These are phyloP conservation scores for Aphanoascus verrucosus DNA, from an alignment of 2,329 filamentous ascomycete genomes.

Conservation along the genomic window DNA sequence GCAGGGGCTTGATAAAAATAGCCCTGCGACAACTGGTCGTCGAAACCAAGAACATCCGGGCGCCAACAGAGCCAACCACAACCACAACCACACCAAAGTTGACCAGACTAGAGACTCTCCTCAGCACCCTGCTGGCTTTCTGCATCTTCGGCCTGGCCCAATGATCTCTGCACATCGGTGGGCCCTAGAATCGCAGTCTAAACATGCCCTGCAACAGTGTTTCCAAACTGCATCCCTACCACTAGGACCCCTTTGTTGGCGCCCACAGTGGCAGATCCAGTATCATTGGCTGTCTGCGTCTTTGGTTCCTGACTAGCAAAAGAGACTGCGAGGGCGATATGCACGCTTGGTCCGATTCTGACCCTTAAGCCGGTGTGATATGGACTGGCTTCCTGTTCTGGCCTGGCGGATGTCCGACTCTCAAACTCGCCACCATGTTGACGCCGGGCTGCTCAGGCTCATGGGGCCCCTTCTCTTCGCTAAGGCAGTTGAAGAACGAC, in stretches of 20 bases:
- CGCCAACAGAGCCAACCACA: neutral
- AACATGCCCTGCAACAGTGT: neutral
- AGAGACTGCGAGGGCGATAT: neutral
- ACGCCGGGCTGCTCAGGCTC: neutral
- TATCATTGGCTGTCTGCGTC: conserved; percentile 1
- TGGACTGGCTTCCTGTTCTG: neutral
- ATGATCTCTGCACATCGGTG: neutral
- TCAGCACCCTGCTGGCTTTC: neutral
- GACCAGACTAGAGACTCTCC: no score
- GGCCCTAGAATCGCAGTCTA: neutral
- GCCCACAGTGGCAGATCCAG: neutral
- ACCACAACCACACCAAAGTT: neutral
- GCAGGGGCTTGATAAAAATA: conserved; percentile 8
- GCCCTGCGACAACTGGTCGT: neutral
- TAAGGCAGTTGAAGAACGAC: neutral
- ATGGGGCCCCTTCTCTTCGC: neutral
- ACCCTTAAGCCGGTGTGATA: conserved; percentile 2
- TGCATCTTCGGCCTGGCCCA: neutral
- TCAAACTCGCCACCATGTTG: conserved; percentile 9
- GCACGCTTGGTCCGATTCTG: conserved; percentile 2
- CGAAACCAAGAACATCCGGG: conserved; percentile 2
- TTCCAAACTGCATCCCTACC: neutral
- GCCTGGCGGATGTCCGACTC: neutral
- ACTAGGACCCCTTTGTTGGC: neutral
- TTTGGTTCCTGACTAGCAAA: conserved; percentile 7